A percentile compares a stretch with the other conserved stretches of the same genome.
Evolutionary conservation across 108 stramenopile genomes (phyloP).

Genomic region (Heterococcus sp.): DNA sequence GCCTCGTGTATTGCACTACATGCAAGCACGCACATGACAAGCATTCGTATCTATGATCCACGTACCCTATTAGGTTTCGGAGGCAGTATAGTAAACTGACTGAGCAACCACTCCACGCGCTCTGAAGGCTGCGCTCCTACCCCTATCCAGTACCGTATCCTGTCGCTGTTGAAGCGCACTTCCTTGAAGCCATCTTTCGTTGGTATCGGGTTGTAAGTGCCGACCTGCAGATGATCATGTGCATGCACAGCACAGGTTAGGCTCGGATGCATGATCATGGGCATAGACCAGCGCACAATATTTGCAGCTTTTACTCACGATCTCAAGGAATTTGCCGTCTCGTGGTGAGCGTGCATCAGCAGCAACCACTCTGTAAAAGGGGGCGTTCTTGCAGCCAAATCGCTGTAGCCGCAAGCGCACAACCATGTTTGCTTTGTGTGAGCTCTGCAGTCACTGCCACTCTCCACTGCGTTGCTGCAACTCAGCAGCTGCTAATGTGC

Average conservation of each 20-base stretch:
- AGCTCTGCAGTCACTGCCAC: too few relatives aligned
- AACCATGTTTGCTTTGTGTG: constrained; percentile 67
- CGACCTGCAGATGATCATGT: constrained; percentile 60
- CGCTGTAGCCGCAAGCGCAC: constrained; percentile 90
- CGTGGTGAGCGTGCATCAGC: constrained; percentile 83
- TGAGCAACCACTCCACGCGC: constrained; percentile 89
- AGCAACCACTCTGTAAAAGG: constrained; percentile 97
- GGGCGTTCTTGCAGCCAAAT: constrained; percentile 82
- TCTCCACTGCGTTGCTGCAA: too few relatives aligned
- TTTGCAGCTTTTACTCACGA: constrained; percentile 33
- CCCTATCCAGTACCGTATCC: constrained; percentile 86
- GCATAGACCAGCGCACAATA: neutral
- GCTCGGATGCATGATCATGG: neutral
- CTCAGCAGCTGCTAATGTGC: too few relatives aligned
- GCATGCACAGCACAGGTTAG: neutral
- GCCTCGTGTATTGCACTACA: neutral
- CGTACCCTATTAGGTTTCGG: neutral
- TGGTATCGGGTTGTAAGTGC: constrained; percentile 95
- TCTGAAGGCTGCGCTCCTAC: constrained; percentile 92
- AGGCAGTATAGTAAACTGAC: constrained; percentile 53
- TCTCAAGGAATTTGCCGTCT: constrained; percentile 74
- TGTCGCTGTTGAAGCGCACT: constrained; percentile 86
- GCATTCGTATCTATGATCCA: neutral
- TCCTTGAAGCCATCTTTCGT: constrained; percentile 85
- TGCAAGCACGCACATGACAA: neutral